Evolutionary conservation across 129 eudicot species (phyloP).

Genomic region (Tagetes patula): DNA sequence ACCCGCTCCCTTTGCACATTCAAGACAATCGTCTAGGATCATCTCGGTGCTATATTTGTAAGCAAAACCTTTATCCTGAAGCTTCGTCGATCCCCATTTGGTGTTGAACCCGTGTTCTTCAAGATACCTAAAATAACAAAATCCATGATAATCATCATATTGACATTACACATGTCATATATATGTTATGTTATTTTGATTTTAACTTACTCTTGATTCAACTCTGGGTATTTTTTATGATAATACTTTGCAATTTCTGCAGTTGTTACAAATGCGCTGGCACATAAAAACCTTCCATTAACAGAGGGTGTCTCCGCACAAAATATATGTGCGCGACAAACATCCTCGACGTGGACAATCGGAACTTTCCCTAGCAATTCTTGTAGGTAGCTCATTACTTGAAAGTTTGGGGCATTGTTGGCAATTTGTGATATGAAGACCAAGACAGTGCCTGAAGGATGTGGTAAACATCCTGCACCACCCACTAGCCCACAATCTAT

Average conservation of each 20-base stretch:
- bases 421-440: conserved; percentile 33
- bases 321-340: conserved; percentile 50
- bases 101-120: conserved; percentile 35
- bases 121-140: conserved; percentile 29
- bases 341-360: conserved; percentile 51
- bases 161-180: no score
- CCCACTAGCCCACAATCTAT: conserved; percentile 53
- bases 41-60: conserved; percentile 37
- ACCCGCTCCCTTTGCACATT: conserved; percentile 28
- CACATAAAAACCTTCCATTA: conserved; percentile 49
- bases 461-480: conserved; percentile 47
- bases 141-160: not conserved
- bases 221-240: conserved; percentile 35
- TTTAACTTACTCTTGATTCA: conserved; percentile 44
- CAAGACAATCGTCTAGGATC: conserved; percentile 41
- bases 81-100: conserved; percentile 49
- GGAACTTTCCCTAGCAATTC: conserved; percentile 52
- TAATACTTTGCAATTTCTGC: conserved; percentile 45
- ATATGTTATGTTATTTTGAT: no score
- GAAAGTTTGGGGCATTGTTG: not conserved
- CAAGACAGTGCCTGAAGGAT: conserved; percentile 18
- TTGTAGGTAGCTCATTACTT: conserved; percentile 30
- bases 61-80: conserved; percentile 47
- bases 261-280: conserved; percentile 30
- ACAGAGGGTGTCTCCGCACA: conserved; percentile 33